phyloP scores from a whole-genome alignment of 495 filamentous ascomycete genomes.

The Bombardia bombarda region DNA sequence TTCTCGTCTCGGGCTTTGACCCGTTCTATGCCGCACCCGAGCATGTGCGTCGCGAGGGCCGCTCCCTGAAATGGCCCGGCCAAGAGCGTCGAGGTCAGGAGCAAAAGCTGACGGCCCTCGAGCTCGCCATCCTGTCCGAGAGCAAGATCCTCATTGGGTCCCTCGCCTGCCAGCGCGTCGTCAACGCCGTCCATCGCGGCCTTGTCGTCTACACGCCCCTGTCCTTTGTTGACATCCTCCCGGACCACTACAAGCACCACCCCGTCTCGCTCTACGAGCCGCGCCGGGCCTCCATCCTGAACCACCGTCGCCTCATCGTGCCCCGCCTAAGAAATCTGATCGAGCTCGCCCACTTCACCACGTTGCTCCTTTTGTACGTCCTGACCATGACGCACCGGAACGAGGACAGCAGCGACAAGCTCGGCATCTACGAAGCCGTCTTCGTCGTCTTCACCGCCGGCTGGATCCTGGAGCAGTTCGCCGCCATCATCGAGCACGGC shows the following conservation, averaged over 20 bases:
- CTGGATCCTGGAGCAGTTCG: slow-evolving; percentile 56
- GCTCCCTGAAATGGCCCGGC: slow-evolving; percentile 40
- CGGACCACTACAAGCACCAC: slow-evolving; percentile 58
- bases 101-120: slow-evolving; percentile 50
- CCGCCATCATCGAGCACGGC: slow-evolving; percentile 57
- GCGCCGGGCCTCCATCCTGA: slow-evolving; percentile 47
- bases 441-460: slow-evolving; percentile 51
- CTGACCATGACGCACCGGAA: slow-evolving; percentile 45
- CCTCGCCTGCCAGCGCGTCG: slow-evolving; percentile 50
- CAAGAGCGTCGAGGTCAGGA: slow-evolving; percentile 43
- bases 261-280: slow-evolving; percentile 56
- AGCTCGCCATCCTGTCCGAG: slow-evolving; percentile 56
- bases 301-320: slow-evolving; percentile 59
- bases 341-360: slow-evolving; percentile 50
- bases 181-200: slow-evolving; percentile 52
- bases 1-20: slow-evolving; percentile 56
- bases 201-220: slow-evolving; percentile 53
- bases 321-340: slow-evolving; percentile 51
- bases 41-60: slow-evolving; percentile 29
- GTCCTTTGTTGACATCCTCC: slow-evolving; percentile 55
- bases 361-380: slow-evolving; percentile 50
- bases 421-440: slow-evolving; percentile 39
- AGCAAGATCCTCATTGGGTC: slow-evolving; percentile 51
- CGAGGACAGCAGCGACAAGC: slow-evolving; percentile 27
- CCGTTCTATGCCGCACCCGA: slow-evolving; percentile 52